Evolutionary conservation across 169 alveolate species (phyloP).

Genomic region (Miamiensis avidus): DNA sequence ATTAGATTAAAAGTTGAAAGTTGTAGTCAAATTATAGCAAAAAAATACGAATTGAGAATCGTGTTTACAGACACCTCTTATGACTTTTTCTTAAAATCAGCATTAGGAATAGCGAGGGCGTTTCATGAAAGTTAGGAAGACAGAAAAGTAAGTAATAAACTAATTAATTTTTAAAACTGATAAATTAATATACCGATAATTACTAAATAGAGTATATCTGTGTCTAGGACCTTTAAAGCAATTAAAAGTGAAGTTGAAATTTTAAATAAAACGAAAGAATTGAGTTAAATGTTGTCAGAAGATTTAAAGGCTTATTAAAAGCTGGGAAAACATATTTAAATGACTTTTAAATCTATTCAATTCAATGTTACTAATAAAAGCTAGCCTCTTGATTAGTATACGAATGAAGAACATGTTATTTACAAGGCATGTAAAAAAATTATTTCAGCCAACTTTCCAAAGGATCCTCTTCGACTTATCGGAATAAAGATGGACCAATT

Average conservation of each 20-base stretch:
- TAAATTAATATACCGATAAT: neutral
- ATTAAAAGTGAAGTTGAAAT: conserved; percentile 24
- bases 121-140: conserved; percentile 51
- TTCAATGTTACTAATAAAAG: conserved; percentile 39
- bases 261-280: conserved; percentile 48
- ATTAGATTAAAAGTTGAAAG: conserved; percentile 34
- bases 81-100: conserved; percentile 45
- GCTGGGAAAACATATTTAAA: conserved; percentile 41
- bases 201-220: conserved; percentile 35
- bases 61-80: conserved; percentile 46
- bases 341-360: conserved; percentile 45
- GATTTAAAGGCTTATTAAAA: conserved; percentile 41
- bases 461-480: conserved; percentile 50
- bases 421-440: conserved; percentile 18
- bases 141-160: neutral
- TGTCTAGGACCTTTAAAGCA: conserved; percentile 51
- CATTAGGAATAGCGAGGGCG: conserved; percentile 58
- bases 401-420: conserved; percentile 24
- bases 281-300: conserved; percentile 44
- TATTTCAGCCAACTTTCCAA: conserved; percentile 27
- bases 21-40: conserved; percentile 59
- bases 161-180: too few relatives aligned
- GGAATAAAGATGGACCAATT: conserved; percentile 57
- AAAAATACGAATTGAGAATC: conserved; percentile 48
- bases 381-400: conserved; percentile 30